Evolutionary conservation across 768 basidiomycete species (phyloP).

Genomic region (Termitomyces sp.): DNA sequence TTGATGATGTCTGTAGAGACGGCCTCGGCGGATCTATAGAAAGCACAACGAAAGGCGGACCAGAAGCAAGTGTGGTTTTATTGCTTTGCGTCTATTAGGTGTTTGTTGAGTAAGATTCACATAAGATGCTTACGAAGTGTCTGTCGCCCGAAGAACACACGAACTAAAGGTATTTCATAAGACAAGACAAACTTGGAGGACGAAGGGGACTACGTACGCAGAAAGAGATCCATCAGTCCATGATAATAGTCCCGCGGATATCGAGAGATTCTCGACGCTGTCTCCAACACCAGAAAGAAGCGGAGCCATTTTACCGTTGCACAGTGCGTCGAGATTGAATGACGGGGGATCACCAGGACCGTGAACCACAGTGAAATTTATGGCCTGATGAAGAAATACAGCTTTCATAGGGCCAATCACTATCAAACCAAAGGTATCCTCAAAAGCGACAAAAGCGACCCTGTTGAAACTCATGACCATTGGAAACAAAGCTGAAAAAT

Average conservation of each 20-base stretch:
- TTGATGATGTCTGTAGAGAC: neutral
- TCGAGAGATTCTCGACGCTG: neutral
- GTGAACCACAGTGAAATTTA: slow-evolving; percentile 1
- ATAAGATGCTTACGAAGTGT: neutral
- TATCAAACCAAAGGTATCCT: neutral
- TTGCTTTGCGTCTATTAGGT: neutral
- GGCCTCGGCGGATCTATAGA: neutral
- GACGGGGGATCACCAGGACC: neutral
- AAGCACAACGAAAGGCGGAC: neutral
- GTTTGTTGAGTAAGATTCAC: too few species aligned
- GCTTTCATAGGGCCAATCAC: neutral
- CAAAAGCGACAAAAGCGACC: neutral
- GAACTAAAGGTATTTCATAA: neutral
- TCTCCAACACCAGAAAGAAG: neutral
- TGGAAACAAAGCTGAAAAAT: neutral
- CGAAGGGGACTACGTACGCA: neutral
- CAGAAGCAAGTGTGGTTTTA: slow-evolving; percentile 1
- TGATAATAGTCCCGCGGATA: neutral
- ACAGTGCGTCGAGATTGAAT: slow-evolving; percentile 3
- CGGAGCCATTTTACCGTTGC: slow-evolving; percentile 1
- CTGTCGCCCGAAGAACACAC: slow-evolving; percentile 3
- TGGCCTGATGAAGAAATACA: neutral
- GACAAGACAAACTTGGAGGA: neutral
- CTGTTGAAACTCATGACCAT: neutral
- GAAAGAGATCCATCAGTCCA: neutral